phyloP scores from a whole-genome alignment of 345 rosid species.

The Acer campestre region DNA sequence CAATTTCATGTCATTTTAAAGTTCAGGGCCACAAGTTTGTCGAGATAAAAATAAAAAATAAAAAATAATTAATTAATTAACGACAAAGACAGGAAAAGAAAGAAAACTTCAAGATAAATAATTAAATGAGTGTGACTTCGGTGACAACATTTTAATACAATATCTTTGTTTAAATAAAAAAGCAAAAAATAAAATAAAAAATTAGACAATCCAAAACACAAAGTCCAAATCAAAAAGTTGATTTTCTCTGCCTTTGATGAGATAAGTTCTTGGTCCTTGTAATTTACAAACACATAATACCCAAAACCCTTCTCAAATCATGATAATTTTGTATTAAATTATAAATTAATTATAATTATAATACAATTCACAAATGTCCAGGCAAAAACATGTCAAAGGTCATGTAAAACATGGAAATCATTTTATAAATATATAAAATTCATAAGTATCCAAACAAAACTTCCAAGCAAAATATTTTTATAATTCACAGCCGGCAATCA shows the following conservation, averaged over 20 bases:
- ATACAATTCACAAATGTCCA: neutral
- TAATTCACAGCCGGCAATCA: conserved; percentile 3
- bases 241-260: neutral
- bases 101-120: neutral
- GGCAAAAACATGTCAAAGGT: neutral
- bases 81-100: neutral
- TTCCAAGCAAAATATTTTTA: neutral
- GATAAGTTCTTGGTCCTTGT: neutral
- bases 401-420: neutral
- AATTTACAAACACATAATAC: neutral
- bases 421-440: neutral
- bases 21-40: no score
- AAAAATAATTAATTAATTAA: neutral
- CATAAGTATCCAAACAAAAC: neutral
- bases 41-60: no score
- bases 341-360: neutral
- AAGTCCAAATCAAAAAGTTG: neutral
- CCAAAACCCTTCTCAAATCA: neutral
- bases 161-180: neutral
- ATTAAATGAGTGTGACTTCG: neutral
- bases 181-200: neutral
- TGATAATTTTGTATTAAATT: neutral
- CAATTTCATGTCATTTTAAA: no score
- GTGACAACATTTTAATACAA: neutral
- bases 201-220: neutral